Evolutionary conservation across 2,329 filamentous ascomycete genomes (phyloP).

Genomic region (Geosmithia flava): DNA sequence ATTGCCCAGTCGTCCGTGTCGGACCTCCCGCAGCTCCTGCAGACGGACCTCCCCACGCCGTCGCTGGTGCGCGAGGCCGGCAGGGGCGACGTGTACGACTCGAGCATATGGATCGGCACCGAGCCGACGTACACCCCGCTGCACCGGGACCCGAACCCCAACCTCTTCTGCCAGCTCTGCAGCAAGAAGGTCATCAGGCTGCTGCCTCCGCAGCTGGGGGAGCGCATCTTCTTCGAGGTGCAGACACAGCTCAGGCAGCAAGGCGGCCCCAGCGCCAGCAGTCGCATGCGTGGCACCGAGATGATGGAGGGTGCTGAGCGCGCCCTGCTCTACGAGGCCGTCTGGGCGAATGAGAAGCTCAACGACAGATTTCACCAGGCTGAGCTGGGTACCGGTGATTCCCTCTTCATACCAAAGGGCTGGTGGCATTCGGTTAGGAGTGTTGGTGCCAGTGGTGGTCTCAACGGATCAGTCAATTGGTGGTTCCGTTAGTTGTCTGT

Average conservation of each 20-base stretch:
- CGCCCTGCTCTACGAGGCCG: slow-evolving; percentile 47
- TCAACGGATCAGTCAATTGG: slow-evolving; percentile 32
- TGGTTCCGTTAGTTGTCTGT: slow-evolving; percentile 25
- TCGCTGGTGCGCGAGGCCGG: slow-evolving; percentile 48
- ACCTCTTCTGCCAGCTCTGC: slow-evolving; percentile 75
- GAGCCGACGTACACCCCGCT: slow-evolving; percentile 82
- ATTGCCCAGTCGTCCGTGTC: slow-evolving; percentile 70
- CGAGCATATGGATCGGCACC: slow-evolving; percentile 79
- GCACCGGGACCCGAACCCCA: slow-evolving; percentile 89
- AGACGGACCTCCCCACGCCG: slow-evolving; percentile 56
- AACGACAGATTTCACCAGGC: slow-evolving; percentile 34
- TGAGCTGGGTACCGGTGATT: slow-evolving; percentile 38
- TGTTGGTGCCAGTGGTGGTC: slow-evolving; percentile 14
- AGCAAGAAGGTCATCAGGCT: slow-evolving; percentile 64
- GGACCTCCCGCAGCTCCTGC: slow-evolving; percentile 52
- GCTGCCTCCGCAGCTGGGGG: slow-evolving; percentile 51
- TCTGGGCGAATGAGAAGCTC: slow-evolving; percentile 45
- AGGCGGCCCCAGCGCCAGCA: slow-evolving; percentile 23
- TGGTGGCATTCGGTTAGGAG: slow-evolving; percentile 36
- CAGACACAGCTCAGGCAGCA: slow-evolving; percentile 24
- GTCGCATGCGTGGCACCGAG: slow-evolving; percentile 59
- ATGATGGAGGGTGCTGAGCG: slow-evolving; percentile 84
- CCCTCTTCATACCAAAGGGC: slow-evolving; percentile 27
- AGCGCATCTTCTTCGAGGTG: slow-evolving; percentile 46
- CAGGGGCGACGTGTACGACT: slow-evolving; percentile 74